Conservation (phyloP, 164 flowering plant species). For the Stephania yunnanensis region DNA sequence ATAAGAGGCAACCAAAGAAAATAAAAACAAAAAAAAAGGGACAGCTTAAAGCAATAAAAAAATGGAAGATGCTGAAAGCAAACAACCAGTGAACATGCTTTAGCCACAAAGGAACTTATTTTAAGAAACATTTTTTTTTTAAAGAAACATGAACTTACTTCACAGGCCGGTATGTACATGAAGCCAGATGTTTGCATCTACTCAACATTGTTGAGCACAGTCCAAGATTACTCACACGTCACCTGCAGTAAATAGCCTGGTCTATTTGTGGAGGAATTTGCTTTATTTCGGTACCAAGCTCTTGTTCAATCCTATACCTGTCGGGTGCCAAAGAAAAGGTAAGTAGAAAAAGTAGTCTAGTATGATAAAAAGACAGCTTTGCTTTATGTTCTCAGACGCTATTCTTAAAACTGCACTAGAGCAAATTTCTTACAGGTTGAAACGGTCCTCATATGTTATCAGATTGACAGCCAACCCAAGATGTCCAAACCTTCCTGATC, state of each 20-base stretch:
- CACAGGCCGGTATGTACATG: conserved; percentile 20
- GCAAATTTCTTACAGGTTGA: conserved; percentile 63
- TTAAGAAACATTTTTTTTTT: neutral
- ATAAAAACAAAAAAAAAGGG: too few species aligned
- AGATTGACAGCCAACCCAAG: conserved; percentile 96
- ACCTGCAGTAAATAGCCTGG: conserved; percentile 83
- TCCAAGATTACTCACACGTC: conserved; percentile 22
- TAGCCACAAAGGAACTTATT: neutral
- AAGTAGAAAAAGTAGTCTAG: neutral
- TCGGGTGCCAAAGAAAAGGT: neutral
- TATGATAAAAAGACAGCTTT: neutral
- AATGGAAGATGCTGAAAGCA: too few species aligned
- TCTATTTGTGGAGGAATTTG: conserved; percentile 98
- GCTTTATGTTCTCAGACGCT: neutral
- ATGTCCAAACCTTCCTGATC: conserved; percentile 99
- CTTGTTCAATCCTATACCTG: conserved; percentile 99
- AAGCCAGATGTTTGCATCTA: conserved; percentile 24
- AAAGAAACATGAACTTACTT: conserved; percentile 17
- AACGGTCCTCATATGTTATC: conserved; percentile 97
- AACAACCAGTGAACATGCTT: too few species aligned
- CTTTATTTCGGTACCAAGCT: conserved; percentile 98
- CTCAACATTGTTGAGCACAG: conserved; percentile 28
- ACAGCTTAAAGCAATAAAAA: too few species aligned
- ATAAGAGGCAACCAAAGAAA: too few species aligned
- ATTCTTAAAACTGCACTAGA: neutral